Evolutionary conservation across 805 yeast species (phyloP), one percentile per base, ranked within the genome.

Genomic region (Cyberlindnera nakhonratchasimensis): DNA sequence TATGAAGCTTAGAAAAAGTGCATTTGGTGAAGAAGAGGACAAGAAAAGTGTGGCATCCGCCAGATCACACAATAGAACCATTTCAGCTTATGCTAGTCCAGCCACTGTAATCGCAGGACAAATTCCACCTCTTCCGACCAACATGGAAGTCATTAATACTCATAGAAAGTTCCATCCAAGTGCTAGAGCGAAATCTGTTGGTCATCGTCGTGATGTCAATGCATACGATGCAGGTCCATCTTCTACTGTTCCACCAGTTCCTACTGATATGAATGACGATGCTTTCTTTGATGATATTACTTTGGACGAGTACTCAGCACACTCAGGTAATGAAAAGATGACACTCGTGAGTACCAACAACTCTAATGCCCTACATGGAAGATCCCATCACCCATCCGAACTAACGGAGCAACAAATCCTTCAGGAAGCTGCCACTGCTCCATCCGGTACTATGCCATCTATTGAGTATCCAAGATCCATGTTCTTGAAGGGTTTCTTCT

Each of bases 401-500:
- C 54, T 71, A 34, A 59, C 75, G 2, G 81, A 77, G 48, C 69
- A 66, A 23, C 70, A 73, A 47, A 72, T 77, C 34, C 61, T 78
- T 45, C 67, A 63, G 12, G 63, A 64, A 40, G 76, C 76, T 14
- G 71, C 74, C 13, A 66, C 67, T 46, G 89, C 95, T 12, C 76
- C 80, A 43, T 78, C 82, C 2, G 87, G 86, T 42, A 66, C 84
- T 13, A 89, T 90, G 96, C 96, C 95, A 21, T 88, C 96, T 1
- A 88, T 91, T 61, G 96, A 90, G 58, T 87, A 80, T 59, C 96
- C 96, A 46, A 84, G 84, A 65, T 90, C 96, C 2, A 74, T 90
- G 51, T 89, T 88, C 69, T 72, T 90, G 61, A 87, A 89, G 60
- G 97, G 97, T 1, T 90, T 91, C 58, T 90, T 90, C 65, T 82